A percentile compares a stretch with the other conserved stretches of the same genome.
Evolutionary conservation across 805 yeast genomes (phyloP).

Genomic region (Wickerhamomyces bovis): DNA sequence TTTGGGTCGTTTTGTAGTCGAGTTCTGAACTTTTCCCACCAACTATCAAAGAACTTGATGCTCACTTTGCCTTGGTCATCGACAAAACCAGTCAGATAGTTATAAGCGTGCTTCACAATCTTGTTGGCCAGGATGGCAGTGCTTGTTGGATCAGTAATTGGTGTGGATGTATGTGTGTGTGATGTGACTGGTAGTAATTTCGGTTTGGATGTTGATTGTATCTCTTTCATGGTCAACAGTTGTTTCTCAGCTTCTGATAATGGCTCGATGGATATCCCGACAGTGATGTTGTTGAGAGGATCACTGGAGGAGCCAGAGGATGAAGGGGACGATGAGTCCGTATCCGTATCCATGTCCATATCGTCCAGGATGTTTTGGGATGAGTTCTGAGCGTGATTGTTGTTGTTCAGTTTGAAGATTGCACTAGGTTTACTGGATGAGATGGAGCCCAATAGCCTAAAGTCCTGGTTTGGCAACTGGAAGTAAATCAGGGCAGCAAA

Average conservation of each 20-base stretch:
- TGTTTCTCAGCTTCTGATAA: slow-evolving; percentile 56
- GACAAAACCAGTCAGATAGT: slow-evolving; percentile 81
- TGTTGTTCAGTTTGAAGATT: slow-evolving; percentile 75
- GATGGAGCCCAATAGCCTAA: slow-evolving; percentile 60
- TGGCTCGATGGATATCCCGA: slow-evolving; percentile 93
- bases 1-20: slow-evolving; percentile 76
- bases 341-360: slow-evolving; percentile 45
- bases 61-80: slow-evolving; percentile 78
- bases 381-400: slow-evolving; percentile 17
- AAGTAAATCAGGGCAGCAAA: slow-evolving; percentile 84
- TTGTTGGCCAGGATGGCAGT: slow-evolving; percentile 72
- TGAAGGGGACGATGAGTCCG: slow-evolving; percentile 4
- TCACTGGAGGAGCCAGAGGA: slow-evolving; percentile 17
- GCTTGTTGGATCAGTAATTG: slow-evolving; percentile 29
- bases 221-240: slow-evolving; percentile 34
- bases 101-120: slow-evolving; percentile 88
- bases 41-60: slow-evolving; percentile 79
- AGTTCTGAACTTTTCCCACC: slow-evolving; percentile 91
- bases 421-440: slow-evolving; percentile 77
- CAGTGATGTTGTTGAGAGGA: slow-evolving; percentile 31
- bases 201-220: slow-evolving; percentile 6
- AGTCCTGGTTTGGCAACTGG: slow-evolving; percentile 55
- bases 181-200: slow-evolving; percentile 16
- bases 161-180: slow-evolving; percentile 27
- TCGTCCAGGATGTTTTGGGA: slow-evolving; percentile 42